These are phyloP conservation scores for Stromatinia cepivora DNA, from an alignment of 2,329 filamentous ascomycete genomes.

Conservation along the genomic window DNA sequence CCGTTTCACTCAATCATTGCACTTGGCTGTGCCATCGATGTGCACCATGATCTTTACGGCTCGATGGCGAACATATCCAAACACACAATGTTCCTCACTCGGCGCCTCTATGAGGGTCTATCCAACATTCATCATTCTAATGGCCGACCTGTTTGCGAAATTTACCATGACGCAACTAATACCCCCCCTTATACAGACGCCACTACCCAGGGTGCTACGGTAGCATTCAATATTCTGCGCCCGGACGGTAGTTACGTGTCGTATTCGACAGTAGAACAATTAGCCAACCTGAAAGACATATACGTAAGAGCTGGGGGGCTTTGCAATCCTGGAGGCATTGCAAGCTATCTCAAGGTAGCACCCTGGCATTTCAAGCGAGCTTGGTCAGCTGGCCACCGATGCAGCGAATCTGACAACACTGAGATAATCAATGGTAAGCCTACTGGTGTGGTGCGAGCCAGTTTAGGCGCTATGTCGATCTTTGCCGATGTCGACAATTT, in stretches of 20 bases:
- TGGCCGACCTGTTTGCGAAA: conserved; percentile 34
- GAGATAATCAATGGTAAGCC: conserved; percentile 75
- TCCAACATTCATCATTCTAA: conserved; percentile 66
- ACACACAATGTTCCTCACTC: conserved; percentile 68
- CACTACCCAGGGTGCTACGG: conserved; percentile 62
- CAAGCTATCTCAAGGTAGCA: conserved; percentile 66
- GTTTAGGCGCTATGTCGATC: conserved; percentile 87
- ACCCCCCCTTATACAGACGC: conserved; percentile 29
- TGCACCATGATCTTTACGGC: conserved; percentile 68
- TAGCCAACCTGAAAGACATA: conserved; percentile 75
- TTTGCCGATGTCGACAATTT: conserved; percentile 70
- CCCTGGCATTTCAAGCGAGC: conserved; percentile 82
- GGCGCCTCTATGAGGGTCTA: conserved; percentile 59
- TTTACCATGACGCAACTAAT: conserved; percentile 42
- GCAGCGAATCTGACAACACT: conserved; percentile 73
- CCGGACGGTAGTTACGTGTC: conserved; percentile 72
- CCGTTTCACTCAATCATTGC: conserved; percentile 89
- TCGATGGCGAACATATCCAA: conserved; percentile 66
- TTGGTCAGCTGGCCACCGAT: conserved; percentile 80
- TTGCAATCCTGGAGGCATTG: conserved; percentile 87
- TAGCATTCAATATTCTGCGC: conserved; percentile 80
- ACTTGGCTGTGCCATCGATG: conserved; percentile 69
- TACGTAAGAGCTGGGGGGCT: conserved; percentile 84
- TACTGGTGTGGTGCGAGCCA: conserved; percentile 80
- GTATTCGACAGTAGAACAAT: conserved; percentile 79